These are phyloP conservation scores for Artemisia argyi DNA, from an alignment of 129 eudicot species.

Conservation along the genomic window DNA sequence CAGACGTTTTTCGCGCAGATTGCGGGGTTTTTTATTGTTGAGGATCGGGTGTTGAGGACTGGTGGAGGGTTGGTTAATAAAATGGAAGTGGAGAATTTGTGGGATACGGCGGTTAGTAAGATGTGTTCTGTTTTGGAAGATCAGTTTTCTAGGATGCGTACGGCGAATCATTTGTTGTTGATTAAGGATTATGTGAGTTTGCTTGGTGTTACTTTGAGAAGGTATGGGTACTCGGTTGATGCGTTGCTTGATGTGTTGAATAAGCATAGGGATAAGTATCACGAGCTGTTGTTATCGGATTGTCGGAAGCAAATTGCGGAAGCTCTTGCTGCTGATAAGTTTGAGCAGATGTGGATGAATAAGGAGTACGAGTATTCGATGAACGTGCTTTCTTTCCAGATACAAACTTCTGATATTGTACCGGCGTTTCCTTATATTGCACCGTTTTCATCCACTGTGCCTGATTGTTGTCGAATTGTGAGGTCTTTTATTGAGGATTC, in stretches of 20 bases:
- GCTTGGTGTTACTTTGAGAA: constrained; percentile 82
- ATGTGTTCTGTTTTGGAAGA: constrained; percentile 99
- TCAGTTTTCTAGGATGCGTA: constrained; percentile 96
- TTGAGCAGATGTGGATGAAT: constrained; percentile 98
- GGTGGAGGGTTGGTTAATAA: constrained; percentile 89
- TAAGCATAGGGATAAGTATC: constrained; percentile 97
- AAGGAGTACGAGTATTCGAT: constrained; percentile 97
- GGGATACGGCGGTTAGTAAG: constrained; percentile 97
- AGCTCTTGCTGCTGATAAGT: constrained; percentile 84
- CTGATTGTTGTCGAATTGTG: constrained; percentile 96
- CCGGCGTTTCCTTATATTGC: constrained; percentile 97
- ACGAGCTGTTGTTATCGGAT: constrained; percentile 86
- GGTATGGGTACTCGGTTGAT: constrained; percentile 89
- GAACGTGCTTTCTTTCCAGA: constrained; percentile 96
- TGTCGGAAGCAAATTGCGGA: constrained; percentile 88
- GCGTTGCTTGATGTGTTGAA: constrained; percentile 96
- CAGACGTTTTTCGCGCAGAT: constrained; percentile 96
- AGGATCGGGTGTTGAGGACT: constrained; percentile 89
- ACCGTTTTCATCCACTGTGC: constrained; percentile 90
- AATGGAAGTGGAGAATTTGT: constrained; percentile 92
- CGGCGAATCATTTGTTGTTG: constrained; percentile 94
- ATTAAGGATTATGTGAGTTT: constrained; percentile 98
- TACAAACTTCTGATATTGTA: constrained; percentile 78
- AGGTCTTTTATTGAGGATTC: constrained; percentile 96
- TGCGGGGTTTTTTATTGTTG: constrained; percentile 95